Conservation (phyloP, 2,329 filamentous ascomycete genomes). For the Fusarium newnesense region DNA sequence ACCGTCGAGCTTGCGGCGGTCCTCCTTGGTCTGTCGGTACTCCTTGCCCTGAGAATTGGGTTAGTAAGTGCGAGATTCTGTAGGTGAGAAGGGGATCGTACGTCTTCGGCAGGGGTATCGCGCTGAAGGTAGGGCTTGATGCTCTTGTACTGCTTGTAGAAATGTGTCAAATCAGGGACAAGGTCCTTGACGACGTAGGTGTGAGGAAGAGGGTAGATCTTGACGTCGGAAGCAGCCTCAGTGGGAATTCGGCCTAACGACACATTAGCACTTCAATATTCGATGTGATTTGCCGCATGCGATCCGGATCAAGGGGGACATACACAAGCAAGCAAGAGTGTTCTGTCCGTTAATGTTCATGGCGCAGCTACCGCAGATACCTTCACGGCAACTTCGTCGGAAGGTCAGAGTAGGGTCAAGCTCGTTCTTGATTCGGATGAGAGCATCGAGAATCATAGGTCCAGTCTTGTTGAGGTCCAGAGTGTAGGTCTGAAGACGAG, state of each 20-base stretch:
- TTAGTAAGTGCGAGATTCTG: conserved; percentile 13
- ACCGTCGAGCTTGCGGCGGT: conserved; percentile 96
- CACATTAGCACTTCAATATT: conserved; percentile 25
- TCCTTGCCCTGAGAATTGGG: conserved; percentile 77
- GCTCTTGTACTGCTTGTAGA: conserved; percentile 99
- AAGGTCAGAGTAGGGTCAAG: conserved; percentile 96
- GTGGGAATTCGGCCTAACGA: conserved; percentile 86
- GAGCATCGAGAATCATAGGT: conserved; percentile 96
- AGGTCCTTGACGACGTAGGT: conserved; percentile 99
- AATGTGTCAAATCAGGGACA: conserved; percentile 95
- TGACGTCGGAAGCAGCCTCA: conserved; percentile 81
- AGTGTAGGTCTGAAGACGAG: conserved; percentile 92
- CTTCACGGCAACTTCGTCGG: conserved; percentile 94
- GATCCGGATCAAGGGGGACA: conserved; percentile 16
- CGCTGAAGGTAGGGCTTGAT: conserved; percentile 99
- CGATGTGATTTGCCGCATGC: conserved; percentile 44
- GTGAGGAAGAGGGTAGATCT: conserved; percentile 98
- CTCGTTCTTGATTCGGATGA: conserved; percentile 99
- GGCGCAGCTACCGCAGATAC: conserved; percentile 97
- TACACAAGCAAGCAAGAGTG: conserved; percentile 97
- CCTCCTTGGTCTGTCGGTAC: conserved; percentile 88
- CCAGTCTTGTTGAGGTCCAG: conserved; percentile 99
- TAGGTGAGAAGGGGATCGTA: conserved; percentile 52
- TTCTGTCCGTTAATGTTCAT: conserved; percentile 99
- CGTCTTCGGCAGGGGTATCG: conserved; percentile 83